phyloP scores from a whole-genome alignment of 169 alveolate genomes.

The Plasmodium sp. region DNA sequence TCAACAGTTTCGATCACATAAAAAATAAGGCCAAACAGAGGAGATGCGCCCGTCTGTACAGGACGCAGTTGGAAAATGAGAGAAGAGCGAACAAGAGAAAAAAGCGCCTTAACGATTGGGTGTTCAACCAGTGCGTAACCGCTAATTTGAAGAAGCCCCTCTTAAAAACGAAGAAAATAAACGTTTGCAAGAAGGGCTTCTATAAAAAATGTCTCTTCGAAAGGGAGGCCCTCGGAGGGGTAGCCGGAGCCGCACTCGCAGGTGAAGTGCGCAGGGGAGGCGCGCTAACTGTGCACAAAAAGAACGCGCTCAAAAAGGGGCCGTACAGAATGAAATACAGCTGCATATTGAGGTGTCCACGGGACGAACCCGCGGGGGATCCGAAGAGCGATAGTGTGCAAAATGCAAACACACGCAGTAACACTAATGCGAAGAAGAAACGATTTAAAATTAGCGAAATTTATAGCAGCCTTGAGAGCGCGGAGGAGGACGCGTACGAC shows the following conservation, averaged over 20 bases:
- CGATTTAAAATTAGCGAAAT: constrained; percentile 35
- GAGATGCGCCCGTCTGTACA: constrained; percentile 15
- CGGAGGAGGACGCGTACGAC: constrained; percentile 35
- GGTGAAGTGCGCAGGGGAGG: background rate
- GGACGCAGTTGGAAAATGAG: background rate
- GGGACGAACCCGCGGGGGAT: background rate
- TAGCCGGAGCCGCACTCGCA: background rate
- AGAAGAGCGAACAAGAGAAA: background rate
- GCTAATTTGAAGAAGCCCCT: background rate
- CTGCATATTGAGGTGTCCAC: background rate
- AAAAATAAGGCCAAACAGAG: constrained; percentile 32
- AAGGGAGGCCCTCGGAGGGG: background rate
- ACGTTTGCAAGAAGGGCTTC: background rate
- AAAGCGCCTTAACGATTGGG: background rate
- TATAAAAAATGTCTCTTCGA: background rate
- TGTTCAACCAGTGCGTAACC: background rate
- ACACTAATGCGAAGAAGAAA: background rate
- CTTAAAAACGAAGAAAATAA: constrained; percentile 34
- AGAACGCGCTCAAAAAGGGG: background rate
- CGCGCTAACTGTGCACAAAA: background rate
- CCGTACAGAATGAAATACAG: constrained; percentile 1
- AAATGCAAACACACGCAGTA: background rate
- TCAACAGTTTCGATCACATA: constrained; percentile 18
- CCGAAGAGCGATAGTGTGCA: background rate
- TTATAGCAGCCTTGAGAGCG: constrained; percentile 71